Base-by-base conservation (phyloP, 2,329 filamentous ascomycete genomes). In the Stachybotrys echinatus region DNA sequence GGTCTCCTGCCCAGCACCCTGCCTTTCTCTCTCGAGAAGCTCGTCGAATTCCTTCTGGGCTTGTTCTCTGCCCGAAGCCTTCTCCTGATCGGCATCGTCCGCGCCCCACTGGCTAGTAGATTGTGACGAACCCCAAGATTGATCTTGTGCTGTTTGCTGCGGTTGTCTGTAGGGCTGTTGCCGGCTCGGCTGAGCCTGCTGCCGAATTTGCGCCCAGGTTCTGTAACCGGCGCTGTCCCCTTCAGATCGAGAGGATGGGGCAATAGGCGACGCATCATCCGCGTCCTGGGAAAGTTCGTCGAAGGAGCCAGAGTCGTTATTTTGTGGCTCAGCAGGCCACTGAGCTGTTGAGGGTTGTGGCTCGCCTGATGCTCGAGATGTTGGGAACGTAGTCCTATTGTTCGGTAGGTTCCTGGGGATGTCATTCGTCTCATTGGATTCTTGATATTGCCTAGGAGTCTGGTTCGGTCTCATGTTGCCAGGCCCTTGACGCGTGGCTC, bases 21-120 rank as follows among this genome's bases (percentile, higher is more conserved):
- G 59, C 20, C 71, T 64, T 51, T 79, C 76, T 14, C 66, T 63
- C 40, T 79, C 75, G 3, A 79, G 50, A 50, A 79, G 63, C 19
- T 64, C 65, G 51, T 80, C 76, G 54, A 79, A 80, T 23, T 80
- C 74, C 51, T 65, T 69, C 51, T 80, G 76, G 6, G 76, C 75
- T 53, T 74, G 68, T 8, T 68, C 67, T 58, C 71, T 76, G 42
- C 67, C 68, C 17, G 63, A 58, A 4, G 57, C 54, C 50, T 59
- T 67, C 20, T 74, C 69, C 48, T 68, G 67, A 8, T 74, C 72
- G 2, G 60, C 52, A 4, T 55, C 53, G 4, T 63, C 57, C 43
- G 62, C 56, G 52, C 55, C 56, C 60, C 60, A 62, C n/a, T n/a
- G 12, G n/a, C 20, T 48, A 5, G 2, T 18, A 17, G 45, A 10